Base-by-base conservation (phyloP, 2,329 filamentous ascomycete species). In the Xylariaceae sp. region DNA sequence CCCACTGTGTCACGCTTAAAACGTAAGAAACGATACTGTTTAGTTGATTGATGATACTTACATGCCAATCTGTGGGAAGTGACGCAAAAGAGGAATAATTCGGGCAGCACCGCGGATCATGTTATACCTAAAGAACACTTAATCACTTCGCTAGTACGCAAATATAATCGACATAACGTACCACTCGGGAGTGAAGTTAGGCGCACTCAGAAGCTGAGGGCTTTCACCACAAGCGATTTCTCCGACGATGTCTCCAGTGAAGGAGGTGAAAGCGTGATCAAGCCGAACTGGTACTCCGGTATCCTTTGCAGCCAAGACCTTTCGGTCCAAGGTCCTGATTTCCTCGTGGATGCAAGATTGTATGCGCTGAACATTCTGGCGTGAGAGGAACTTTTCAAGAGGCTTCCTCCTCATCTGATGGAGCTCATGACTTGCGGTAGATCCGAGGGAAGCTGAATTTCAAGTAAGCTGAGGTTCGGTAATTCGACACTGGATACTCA, bases 121-220 rank as follows among this genome's bases (percentile, higher is more conserved):
- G 4, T 15, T 21, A 15, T 43, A 47, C 32, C 43, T 36, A 18
- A 4, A 37, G 36, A 27, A 24, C 6, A 16, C 20, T 30, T 18
- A 16, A 24, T 16, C 13, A 35, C 16, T 7, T 16, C 6, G n/a
- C 26, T 41, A 26, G 10, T n/a, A 13, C 21, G 24, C 11, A 10
- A 9, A 29, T 18, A 24, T 15, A 16, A n/a, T 15, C 7, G 20
- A 36, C n/a, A n/a, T n/a, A n/a, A 1, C 30, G 36, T 37, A 55
- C 56, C 56, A 58, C 24, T 55, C 56, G 0, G 56, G 52, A 2
- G 42, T 48, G 24, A 58, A 58, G 11, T 58, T 36, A 13, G 39
- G 39, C 6, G 29, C 48, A 10, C 53, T 27, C 9, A 58, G 15
- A n/a, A 58, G 44, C 33, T 43, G 36, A 18, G 47, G 47, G n/a